Conservation (phyloP, 108 stramenopile genomes). For the Aurantiochytrium sp. region DNA sequence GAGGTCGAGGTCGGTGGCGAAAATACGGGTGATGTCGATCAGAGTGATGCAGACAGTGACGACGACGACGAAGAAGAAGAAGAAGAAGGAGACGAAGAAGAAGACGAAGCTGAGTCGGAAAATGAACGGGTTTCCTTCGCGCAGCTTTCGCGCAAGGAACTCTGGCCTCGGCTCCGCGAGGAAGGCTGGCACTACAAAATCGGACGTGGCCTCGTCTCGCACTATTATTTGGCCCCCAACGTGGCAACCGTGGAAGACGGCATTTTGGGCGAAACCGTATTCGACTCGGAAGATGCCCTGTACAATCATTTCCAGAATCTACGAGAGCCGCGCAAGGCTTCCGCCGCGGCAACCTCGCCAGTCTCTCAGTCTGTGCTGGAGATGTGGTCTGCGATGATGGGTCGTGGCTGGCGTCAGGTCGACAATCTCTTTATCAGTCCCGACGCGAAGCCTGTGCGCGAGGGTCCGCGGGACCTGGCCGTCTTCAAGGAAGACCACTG, state of each 20-base stretch:
- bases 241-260: not conserved
- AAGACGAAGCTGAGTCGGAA: not conserved
- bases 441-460: not conserved
- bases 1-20: not conserved
- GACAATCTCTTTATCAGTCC: not conserved
- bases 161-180: not conserved
- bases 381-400: not conserved
- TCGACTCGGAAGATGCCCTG: not conserved
- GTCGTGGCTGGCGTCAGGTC: not conserved
- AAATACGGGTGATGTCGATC: not conserved
- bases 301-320: not conserved
- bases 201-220: not conserved
- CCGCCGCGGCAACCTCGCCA: not conserved
- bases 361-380: not conserved
- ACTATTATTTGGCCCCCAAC: not conserved
- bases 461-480: not conserved
- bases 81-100: not conserved
- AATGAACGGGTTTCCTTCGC: too few relatives aligned
- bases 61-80: not conserved
- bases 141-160: too few relatives aligned
- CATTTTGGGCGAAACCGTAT: not conserved
- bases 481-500: not conserved
- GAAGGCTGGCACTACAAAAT: not conserved
- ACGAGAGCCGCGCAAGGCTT: not conserved
- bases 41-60: not conserved